A percentile compares a stretch with the other conserved stretches of the same genome.
These are phyloP conservation scores for Collybia sordida DNA, from an alignment of 768 basidiomycete species.

Conservation along the genomic window DNA sequence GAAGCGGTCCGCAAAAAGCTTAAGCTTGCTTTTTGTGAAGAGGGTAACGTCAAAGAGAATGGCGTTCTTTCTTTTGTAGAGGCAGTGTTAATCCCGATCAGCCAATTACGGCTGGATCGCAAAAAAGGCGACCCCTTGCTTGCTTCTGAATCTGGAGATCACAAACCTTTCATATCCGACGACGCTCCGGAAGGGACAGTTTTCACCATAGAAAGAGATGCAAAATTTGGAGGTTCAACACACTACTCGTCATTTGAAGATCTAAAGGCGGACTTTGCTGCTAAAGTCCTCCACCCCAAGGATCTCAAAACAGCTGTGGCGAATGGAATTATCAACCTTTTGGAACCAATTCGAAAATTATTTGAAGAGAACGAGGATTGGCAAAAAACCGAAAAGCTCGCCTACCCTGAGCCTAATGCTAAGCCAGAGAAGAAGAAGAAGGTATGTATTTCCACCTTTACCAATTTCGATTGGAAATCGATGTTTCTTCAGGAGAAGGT, in stretches of 20 bases:
- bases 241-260: conserved; percentile 72
- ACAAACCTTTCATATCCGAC: conserved; percentile 59
- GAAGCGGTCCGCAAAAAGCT: conserved; percentile 86
- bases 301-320: conserved; percentile 84
- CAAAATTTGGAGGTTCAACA: conserved; percentile 76
- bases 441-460: conserved; percentile 22
- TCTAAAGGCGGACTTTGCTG: conserved; percentile 72
- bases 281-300: conserved; percentile 80
- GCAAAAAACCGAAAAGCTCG: conserved; percentile 70
- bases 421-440: conserved; percentile 69
- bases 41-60: conserved; percentile 86
- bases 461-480: not conserved
- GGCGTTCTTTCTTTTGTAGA: conserved; percentile 84
- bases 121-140: conserved; percentile 48
- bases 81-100: conserved; percentile 88
- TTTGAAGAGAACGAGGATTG: conserved; percentile 82
- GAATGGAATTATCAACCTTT: conserved; percentile 67
- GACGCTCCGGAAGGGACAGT: conserved; percentile 81
- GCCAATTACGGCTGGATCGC: conserved; percentile 68
- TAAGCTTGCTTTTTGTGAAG: conserved; percentile 91
- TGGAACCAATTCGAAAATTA: conserved; percentile 78
- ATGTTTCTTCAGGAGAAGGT: conserved; percentile 60
- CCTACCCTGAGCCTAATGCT: conserved; percentile 79
- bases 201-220: conserved; percentile 75
- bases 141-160: conserved; percentile 48